A percentile compares a stretch with the other conserved stretches of the same genome.
Evolutionary conservation across 345 rosid species (phyloP).

Genomic region (Hibiscus mutabilis): DNA sequence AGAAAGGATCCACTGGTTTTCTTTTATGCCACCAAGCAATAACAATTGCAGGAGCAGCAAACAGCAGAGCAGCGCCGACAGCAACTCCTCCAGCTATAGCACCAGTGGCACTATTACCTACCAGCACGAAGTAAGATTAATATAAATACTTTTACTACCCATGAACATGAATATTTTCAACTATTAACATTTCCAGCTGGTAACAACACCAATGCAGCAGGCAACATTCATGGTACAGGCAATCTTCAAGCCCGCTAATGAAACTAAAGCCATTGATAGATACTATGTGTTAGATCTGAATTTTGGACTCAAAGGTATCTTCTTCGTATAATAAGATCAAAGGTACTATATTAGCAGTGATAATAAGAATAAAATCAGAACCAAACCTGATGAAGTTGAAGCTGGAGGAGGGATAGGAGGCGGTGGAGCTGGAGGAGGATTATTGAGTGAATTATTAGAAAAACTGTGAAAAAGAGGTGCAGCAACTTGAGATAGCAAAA

Average conservation of each 20-base stretch:
- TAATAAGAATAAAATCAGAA: neutral
- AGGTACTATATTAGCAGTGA: neutral
- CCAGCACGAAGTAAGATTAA: slow-evolving; percentile 13
- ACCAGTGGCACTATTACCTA: slow-evolving; percentile 65
- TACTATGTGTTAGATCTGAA: neutral
- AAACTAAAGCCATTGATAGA: slow-evolving; percentile 1
- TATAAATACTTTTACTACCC: neutral
- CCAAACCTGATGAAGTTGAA: slow-evolving; percentile 13
- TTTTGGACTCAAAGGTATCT: neutral
- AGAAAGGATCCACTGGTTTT: slow-evolving; percentile 84
- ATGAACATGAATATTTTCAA: neutral
- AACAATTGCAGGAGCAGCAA: slow-evolving; percentile 86
- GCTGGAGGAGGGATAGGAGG: slow-evolving; percentile 36
- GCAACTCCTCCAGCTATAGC: slow-evolving; percentile 97
- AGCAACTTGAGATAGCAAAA: neutral
- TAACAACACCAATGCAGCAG: neutral
- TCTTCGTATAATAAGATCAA: too few species aligned
- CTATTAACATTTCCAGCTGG: neutral
- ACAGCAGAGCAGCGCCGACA: slow-evolving; percentile 90
- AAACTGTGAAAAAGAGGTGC: neutral
- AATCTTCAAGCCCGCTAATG: neutral
- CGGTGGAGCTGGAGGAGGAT: slow-evolving; percentile 38
- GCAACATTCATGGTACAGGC: neutral
- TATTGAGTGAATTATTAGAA: slow-evolving; percentile 17
- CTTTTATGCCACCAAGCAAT: slow-evolving; percentile 69